Base-by-base conservation (phyloP, 2,329 filamentous ascomycete species). In the Curvularia eragrostidis region DNA sequence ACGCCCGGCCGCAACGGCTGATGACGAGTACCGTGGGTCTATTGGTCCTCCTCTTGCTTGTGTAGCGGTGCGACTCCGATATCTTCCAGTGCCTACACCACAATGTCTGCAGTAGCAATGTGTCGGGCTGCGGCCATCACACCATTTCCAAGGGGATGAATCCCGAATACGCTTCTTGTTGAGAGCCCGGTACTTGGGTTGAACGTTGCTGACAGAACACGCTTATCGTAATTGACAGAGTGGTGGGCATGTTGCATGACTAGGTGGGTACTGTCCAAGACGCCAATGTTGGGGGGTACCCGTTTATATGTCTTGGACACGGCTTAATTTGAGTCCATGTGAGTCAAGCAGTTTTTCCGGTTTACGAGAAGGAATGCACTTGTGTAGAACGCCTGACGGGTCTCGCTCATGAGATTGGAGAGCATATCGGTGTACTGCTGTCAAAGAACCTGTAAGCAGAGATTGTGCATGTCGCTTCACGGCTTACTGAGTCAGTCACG, bases 21-120 rank as follows among this genome's bases (percentile, higher is more conserved):
- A n/a, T 15, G 32, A 13, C 13, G 13, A 13, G n/a, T 34, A 15
- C 9, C 32, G 2, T 34, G 32, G 32, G 64, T 90, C 81, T 7
- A 94, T 83, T 1, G 90, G 88, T 2, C 87, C 87, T 69, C 88
- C 83, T 2, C 89, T 85, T 61, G 93, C 84, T 18, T 91, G 87
- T 52, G 85, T 83, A 80, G 93, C 85, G n/a, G 79, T 94, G 94
- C 0, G 88, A 91, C 1, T 87, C 5, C 91, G 86, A 74, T 91
- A 91, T 52, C 90, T 86, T 59, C 88, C 91, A 72, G 89, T 26
- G 24, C 24, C 15, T 8, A 36, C 15, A n/a, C 34, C n/a, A 39
- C 91, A 0, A 94, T 83, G 66, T 94, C 91, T 12, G 91, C 91
- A 34, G 86, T 85, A 1, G 93, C 83, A 1, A 94, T 85, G 61